Base-by-base conservation (phyloP, 768 basidiomycete genomes). In the Dioszegia aurantiaca region DNA sequence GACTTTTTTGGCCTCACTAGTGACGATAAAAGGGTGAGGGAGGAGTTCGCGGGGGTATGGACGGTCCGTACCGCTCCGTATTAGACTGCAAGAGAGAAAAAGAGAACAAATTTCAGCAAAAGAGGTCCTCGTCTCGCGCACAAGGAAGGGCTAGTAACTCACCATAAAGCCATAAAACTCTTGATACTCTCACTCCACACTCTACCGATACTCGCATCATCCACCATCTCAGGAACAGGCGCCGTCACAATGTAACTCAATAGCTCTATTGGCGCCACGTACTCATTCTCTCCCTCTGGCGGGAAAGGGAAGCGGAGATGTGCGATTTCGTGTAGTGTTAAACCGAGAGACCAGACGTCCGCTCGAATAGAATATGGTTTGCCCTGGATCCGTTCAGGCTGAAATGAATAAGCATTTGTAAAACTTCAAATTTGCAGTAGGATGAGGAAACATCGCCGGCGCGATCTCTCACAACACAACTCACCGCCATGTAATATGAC, bases 91-190 rank as follows among this genome's bases (percentile, higher is more conserved):
- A n/a, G n/a, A n/a, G n/a, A n/a, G n/a, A n/a, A n/a, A n/a, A n/a
- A n/a, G n/a, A n/a, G n/a, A n/a, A n/a, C n/a, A n/a, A n/a, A n/a
- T n/a, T n/a, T n/a, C n/a, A n/a, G n/a, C n/a, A n/a, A n/a, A n/a
- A n/a, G 9, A n/a, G 11, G 14, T 10, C 12, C 27, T 8, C 27
- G 12, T 28, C 28, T 19, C n/a, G 19, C 12, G 10, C 28, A n/a
- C 14, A 14, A 31, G 41, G 11, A 53, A 39, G 12, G 47, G 23
- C 2, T 6, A 6, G 8, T 12, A n/a, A 80, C 88, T 70, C 73
- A 93, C 92, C 89, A 85, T 71, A 83, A 81, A 71, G 82, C 85
- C 78, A 94, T 85, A 78, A 94, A 95, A 65, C 90, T 87, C 77
- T 93, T 94, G 87, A 94, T 91, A 24, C 85, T 84, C 30, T 84